phyloP scores from a whole-genome alignment of 2,329 filamentous ascomycete species.

The Neocucurbitaria cava region DNA sequence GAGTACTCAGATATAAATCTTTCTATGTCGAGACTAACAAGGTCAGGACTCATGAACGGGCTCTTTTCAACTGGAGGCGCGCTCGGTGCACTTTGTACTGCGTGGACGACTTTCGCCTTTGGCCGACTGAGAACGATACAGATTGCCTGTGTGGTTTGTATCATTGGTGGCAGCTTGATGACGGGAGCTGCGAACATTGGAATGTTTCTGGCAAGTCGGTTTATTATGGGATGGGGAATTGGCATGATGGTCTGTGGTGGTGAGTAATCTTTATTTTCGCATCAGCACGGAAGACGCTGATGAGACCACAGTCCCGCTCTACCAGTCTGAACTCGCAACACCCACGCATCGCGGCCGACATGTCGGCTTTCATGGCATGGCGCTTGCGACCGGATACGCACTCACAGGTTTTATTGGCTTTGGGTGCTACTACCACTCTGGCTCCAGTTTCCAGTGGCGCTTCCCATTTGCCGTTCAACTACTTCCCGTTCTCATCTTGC shows the following conservation, averaged over 20 bases:
- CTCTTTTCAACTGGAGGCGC: not conserved
- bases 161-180: conserved; percentile 1
- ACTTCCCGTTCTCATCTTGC: not conserved
- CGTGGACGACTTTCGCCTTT: conserved; percentile 4
- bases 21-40: not conserved
- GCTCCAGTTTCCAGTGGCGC: conserved; percentile 4
- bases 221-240: conserved; percentile 6
- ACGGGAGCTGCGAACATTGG: conserved; percentile 1
- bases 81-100: not conserved
- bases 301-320: conserved; percentile 1
- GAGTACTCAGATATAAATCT: not conserved
- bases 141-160: conserved; percentile 1
- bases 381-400: conserved; percentile 2
- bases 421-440: conserved; percentile 2
- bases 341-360: conserved; percentile 1
- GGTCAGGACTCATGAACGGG: conserved; percentile 1
- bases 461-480: conserved; percentile 3
- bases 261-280: not conserved
- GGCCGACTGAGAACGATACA: conserved; percentile 1
- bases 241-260: not conserved
- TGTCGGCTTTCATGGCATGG: conserved; percentile 5
- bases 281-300: not conserved
- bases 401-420: conserved; percentile 6
- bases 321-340: conserved; percentile 2
- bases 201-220: conserved; percentile 4